A percentile compares a stretch with the other conserved stretches of the same genome.
phyloP scores from a whole-genome alignment of 2,329 filamentous ascomycete species.

The Pestalotiopsis sp. region DNA sequence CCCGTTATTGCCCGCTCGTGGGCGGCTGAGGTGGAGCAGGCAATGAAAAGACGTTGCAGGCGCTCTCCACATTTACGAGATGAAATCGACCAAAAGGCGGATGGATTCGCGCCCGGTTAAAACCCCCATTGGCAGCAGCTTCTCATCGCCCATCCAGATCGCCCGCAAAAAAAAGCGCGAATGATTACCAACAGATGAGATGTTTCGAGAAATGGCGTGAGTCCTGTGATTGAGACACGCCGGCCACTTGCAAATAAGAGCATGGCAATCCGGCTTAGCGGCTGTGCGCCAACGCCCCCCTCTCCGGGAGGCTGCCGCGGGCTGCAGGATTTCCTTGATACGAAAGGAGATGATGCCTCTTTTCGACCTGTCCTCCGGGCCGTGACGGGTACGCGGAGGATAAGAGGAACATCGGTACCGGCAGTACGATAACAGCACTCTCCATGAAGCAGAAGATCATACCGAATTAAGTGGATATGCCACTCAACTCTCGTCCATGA shows the following conservation, averaged over 20 bases:
- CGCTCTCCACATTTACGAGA: background rate
- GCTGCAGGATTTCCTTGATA: slow-evolving; percentile 11
- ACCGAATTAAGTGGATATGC: slow-evolving; percentile 1
- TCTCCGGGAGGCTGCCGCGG: slow-evolving; percentile 9
- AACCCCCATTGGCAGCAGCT: background rate
- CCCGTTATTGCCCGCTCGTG: background rate
- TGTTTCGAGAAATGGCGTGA: background rate
- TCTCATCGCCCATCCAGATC: background rate
- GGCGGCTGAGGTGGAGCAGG: background rate
- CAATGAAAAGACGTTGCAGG: background rate
- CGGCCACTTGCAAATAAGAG: background rate
- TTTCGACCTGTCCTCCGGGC: background rate
- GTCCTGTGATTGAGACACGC: background rate
- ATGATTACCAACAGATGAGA: background rate
- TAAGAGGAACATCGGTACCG: slow-evolving; percentile 1
- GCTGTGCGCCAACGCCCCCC: background rate
- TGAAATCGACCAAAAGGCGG: background rate
- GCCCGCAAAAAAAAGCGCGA: background rate
- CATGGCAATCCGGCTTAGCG: background rate
- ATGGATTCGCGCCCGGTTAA: background rate
- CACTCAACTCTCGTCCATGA: background rate
- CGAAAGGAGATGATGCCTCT: slow-evolving; percentile 12
- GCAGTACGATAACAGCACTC: background rate
- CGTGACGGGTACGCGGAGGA: background rate
- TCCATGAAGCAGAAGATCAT: slow-evolving; percentile 12